A percentile compares a stretch with the other conserved stretches of the same genome.
Evolutionary conservation across 257 asterid species (phyloP).

Genomic region (Scutellaria minor): DNA sequence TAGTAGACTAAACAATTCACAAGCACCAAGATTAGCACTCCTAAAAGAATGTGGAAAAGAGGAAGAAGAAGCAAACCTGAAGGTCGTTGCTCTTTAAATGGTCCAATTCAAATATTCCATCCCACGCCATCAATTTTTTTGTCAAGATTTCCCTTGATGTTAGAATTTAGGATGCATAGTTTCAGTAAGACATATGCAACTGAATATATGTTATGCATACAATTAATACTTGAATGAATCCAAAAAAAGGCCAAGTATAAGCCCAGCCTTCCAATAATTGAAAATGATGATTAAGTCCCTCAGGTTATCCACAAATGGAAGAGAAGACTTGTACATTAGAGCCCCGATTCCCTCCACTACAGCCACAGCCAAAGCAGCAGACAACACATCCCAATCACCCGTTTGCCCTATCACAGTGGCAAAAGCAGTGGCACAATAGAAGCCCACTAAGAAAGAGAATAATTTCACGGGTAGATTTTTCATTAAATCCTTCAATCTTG

Average conservation of each 20-base stretch:
- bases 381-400: constrained; percentile 96
- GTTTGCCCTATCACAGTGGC: constrained; percentile 97
- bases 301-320: constrained; percentile 52
- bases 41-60: not conserved
- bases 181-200: constrained; percentile 16
- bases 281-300: constrained; percentile 59
- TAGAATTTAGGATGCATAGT: constrained; percentile 10
- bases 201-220: not conserved
- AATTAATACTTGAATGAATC: constrained; percentile 80
- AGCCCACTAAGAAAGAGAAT: constrained; percentile 80
- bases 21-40: not conserved
- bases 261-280: constrained; percentile 94
- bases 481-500: constrained; percentile 59
- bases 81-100: constrained; percentile 51
- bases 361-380: constrained; percentile 88
- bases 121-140: constrained; percentile 40
- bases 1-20: constrained; percentile 1
- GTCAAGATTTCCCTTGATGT: constrained; percentile 44
- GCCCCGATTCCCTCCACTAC: constrained; percentile 97
- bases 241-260: constrained; percentile 86
- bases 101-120: constrained; percentile 42
- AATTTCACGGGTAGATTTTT: constrained; percentile 72
- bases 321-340: constrained; percentile 74
- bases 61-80: constrained; percentile 43
- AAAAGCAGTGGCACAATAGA: constrained; percentile 90